Evolutionary conservation across 23 red algal species (phyloP), one percentile per base, ranked within the genome.

Genomic region (Gracilaria gracilis): DNA sequence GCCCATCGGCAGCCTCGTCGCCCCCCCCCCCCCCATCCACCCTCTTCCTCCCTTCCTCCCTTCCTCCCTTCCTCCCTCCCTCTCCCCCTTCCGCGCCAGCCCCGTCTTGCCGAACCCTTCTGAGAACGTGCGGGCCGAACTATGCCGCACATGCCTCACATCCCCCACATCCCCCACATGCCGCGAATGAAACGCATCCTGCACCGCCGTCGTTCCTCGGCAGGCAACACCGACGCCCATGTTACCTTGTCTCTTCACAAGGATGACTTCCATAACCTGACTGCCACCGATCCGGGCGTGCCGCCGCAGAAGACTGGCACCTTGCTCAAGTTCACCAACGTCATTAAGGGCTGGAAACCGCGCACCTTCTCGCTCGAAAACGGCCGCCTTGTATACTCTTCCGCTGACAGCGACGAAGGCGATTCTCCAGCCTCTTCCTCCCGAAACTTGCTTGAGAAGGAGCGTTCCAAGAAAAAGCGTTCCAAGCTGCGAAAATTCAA

Each of bases 311-410:
- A 92, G 31, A 42, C 61, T 19, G 89, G 89, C 31, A 76, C 67
- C 14, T 76, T 92, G 15, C 78, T 92, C 78, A 92, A 92, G 62
- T 92, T 82, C 69, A 92, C 89, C 48, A 92, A 92, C 48, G 79
- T 84, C 37, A 44, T 92, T 16, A 83, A 84, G 44, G 47, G 89
- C 19, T 92, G 79, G 78, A 92, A 92, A 57, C 54, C 54, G n/a
- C 89, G 89, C 31, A 59, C 47, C 28, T 92, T 92, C 36, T 16
- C 39, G 4, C 80, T 92, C 2, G 89, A 92, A 46, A 84, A 84
- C 27, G 89, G 89, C 32, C 24, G 67, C 20, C 79, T 92, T 40
- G 48, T 55, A 4, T 92, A 92, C 54, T 64, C 32, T 11, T 47
- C 79, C 51, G 61, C 67, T 27, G 51, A 80, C 2, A 61, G 42